Evolutionary conservation across 192 early-diverging fungal genomes (phyloP), one percentile per base, ranked within the genome.

Genomic region (Entomortierella lignicola): DNA sequence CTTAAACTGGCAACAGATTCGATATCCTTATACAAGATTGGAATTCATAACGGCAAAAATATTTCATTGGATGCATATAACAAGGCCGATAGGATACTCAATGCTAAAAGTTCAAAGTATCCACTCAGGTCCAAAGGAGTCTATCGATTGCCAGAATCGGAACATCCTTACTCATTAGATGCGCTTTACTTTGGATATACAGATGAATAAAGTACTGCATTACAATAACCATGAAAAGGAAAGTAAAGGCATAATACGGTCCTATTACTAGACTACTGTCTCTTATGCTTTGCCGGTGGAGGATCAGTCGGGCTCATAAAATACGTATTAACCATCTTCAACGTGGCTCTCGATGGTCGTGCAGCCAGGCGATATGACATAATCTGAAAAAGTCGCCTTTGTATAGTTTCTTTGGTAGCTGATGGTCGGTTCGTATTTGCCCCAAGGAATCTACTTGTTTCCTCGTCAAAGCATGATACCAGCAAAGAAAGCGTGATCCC

Each of bases 401-500:
- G 88, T 34, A 95, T 90, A n/a, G 69, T 54, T 30, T 90, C 86
- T 69, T 94, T 94, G 11, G 77, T 82, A 0, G 89, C 77, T 23
- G 44, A 60, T 41, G 0, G 31, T 43, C 29, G 56, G 13, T 43
- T 30, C 11, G 39, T 0, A 57, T 30, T 25, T 32, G 20, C 20
- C 17, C 58, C 67, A 42, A 34, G 61, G 21, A 53, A 77, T n/a
- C n/a, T 55, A 23, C 81, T 81, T 57, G 85, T 85, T 18, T 82
- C 15, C 30, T 73, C 68, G 59, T 89, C 89, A 77, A 84, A 91
- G 61, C 85, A 89, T 18, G 81, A 59, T 1, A 91, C 58, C 39
- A 97, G 48, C 12, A 94, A 60, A 0, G 91, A 85, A 61, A 97
- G 63, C 13, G 90, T 74, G 61, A 97, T 92, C 21, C 94, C 92